Evolutionary conservation across 768 basidiomycete species (phyloP), one percentile per base, ranked within the genome.

Genomic region (Boletus huronensis): DNA sequence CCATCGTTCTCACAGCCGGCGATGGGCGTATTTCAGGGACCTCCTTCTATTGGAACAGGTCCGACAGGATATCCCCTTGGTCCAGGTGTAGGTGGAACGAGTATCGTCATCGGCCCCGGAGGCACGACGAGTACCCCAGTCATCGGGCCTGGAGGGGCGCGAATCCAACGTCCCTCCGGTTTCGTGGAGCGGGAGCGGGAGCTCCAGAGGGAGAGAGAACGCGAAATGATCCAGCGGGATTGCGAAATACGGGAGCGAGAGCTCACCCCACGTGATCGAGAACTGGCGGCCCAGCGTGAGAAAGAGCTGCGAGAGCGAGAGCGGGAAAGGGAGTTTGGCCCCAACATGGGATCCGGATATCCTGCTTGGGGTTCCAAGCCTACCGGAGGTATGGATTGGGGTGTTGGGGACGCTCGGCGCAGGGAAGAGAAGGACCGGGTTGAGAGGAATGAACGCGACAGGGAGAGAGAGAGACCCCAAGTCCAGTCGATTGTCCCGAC

Each of bases 301-400:
- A 57, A 62, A 47, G 62, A 60, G 51, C 61, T 63, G n/a, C 64
- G 65, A 39, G 39, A 39, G n/a, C 38, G 38, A 50, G 64, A 61
- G 10, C 53, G 64, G 34, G 62, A 60, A 55, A 63, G 62, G 55
- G 63, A 60, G 57, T 61, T 64, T 60, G 65, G 70, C 70, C 56
- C 54, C 10, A 58, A 50, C 34, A 31, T 52, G 44, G 65, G 56
- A 13, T 54, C 60, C 3, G 59, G 59, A 34, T 58, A 58, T 52
- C 53, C 58, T 63, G 65, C 63, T 58, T 71, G 57, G 61, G 69
- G 60, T 60, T 69, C 77, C 9, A 77, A 76, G 45, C 59, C 66
- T 44, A 26, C 54, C 25, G 70, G 65, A 28, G 62, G 64, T 10
- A 64, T 67, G 49, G 69, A 69, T 43, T 67, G 66, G 68, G 64